These are phyloP conservation scores for Xylariaceae sp. DNA, from an alignment of 2,329 filamentous ascomycete genomes.

Conservation along the genomic window DNA sequence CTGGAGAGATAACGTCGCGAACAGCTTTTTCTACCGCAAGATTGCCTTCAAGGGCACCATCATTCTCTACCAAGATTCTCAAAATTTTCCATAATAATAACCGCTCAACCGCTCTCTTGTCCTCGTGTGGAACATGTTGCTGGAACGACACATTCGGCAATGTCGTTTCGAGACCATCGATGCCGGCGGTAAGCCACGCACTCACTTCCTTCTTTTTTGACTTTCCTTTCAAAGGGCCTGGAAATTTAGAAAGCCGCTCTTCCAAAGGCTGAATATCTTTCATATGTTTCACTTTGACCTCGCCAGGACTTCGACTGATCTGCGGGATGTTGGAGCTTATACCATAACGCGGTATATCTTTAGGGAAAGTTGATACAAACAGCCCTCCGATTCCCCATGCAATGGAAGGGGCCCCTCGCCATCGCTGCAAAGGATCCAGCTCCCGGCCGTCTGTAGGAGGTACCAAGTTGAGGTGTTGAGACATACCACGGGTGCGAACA, in stretches of 20 bases:
- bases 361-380: constrained; percentile 85
- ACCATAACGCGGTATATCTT: constrained; percentile 84
- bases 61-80: constrained; percentile 81
- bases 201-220: constrained; percentile 94
- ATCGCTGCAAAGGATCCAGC: constrained; percentile 81
- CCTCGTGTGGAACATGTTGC: constrained; percentile 61
- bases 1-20: constrained; percentile 74
- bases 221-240: constrained; percentile 87
- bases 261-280: constrained; percentile 75
- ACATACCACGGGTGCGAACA: constrained; percentile 58
- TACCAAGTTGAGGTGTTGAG: constrained; percentile 63
- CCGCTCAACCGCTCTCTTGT: constrained; percentile 80
- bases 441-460: constrained; percentile 70
- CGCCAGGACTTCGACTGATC: constrained; percentile 82
- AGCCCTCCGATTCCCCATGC: constrained; percentile 87
- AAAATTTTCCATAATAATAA: constrained; percentile 88
- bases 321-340: constrained; percentile 75
- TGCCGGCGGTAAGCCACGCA: constrained; percentile 79
- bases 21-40: constrained; percentile 76
- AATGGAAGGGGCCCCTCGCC: constrained; percentile 88
- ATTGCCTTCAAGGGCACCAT: constrained; percentile 80
- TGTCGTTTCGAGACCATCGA: constrained; percentile 73
- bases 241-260: constrained; percentile 80
- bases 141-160: constrained; percentile 57
- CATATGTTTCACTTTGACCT: constrained; percentile 77